Base-by-base conservation (phyloP, 139 green algal species). In the Raphidocelis subcapitata region DNA sequence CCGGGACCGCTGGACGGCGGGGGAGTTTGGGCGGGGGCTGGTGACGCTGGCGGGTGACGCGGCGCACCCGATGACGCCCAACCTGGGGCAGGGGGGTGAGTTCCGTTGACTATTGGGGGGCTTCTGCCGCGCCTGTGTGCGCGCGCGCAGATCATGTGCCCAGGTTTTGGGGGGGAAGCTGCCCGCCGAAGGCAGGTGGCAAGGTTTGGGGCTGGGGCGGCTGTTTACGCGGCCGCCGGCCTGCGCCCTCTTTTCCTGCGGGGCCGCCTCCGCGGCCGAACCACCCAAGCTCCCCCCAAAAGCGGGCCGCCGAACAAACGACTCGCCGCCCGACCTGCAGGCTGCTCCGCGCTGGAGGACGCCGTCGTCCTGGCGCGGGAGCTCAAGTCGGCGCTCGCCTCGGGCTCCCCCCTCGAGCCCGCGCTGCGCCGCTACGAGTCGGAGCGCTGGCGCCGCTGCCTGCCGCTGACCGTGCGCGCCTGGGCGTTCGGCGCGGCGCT, bases 1-100 rank as follows among this genome's bases (percentile, higher is more conserved):
- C 31, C 69, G 60, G n/a, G 87, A 92, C 74, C 83, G 87, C 79
- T 84, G 33, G 21, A 20, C 33, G 51, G 52, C 52, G 5, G 4
- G 52, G 20, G 20, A 16, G n/a, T 64, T 76, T 23, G 82, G 83
- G 47, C n/a, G 51, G n/a, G 73, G 76, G 29, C 56, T 63, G 28
- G 29, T 91, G 2, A 90, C 88, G 0, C 62, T 94, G 32, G 73
- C 65, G 31, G 89, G 89, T 5, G 89, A 94, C 68, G 85, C 89
- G 10, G 65, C 84, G 21, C 89, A 94, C 73, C 89, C 89, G 18
- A 93, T 93, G 89, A 94, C 89, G 5, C 86, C 84, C 37, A 90
- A 92, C 74, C 73, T 92, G 15, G 86, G 86, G 14, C 86, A 91
- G 75, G 86, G 89, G 8, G 89, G n/a, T n/a, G n/a, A n/a, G n/a